Conservation (phyloP, 768 basidiomycete genomes). For the Baorangia bicolor region DNA sequence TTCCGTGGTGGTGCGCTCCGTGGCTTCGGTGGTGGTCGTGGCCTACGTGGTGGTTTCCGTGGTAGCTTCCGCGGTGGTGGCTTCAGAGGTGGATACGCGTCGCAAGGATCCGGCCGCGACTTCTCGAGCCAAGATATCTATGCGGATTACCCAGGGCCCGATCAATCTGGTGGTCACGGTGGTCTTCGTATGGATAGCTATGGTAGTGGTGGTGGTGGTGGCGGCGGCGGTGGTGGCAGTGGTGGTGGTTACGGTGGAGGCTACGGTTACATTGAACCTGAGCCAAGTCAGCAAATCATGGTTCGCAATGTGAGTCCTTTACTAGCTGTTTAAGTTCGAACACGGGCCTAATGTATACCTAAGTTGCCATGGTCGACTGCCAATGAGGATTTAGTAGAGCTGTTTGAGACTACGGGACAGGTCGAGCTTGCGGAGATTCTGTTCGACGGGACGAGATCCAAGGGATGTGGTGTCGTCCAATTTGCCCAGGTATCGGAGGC, state of each 20-base stretch:
- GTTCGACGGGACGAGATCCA: constrained; percentile 88
- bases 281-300: constrained; percentile 96
- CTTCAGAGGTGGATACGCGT: constrained; percentile 57
- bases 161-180: constrained; percentile 47
- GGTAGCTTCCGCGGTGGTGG: constrained; percentile 56
- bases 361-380: constrained; percentile 99
- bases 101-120: constrained; percentile 51
- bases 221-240: not conserved
- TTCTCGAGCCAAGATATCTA: constrained; percentile 90
- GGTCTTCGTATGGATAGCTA: constrained; percentile 38
- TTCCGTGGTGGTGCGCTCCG: constrained; percentile 60
- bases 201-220: constrained; percentile 41
- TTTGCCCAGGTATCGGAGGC: constrained; percentile 86
- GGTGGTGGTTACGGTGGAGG: constrained; percentile 41
- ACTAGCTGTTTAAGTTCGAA: not conserved
- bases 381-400: constrained; percentile 95
- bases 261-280: constrained; percentile 53
- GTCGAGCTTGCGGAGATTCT: constrained; percentile 95
- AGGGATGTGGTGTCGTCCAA: constrained; percentile 95
- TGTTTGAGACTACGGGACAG: constrained; percentile 96
- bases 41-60: constrained; percentile 20
- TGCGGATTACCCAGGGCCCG: constrained; percentile 90
- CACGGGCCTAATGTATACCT: not conserved
- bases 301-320: constrained; percentile 85
- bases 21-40: constrained; percentile 47